Evolutionary conservation across 805 yeast species (phyloP), one percentile per base, ranked within the genome.

Genomic region (Ogataea thermomethanolica): DNA sequence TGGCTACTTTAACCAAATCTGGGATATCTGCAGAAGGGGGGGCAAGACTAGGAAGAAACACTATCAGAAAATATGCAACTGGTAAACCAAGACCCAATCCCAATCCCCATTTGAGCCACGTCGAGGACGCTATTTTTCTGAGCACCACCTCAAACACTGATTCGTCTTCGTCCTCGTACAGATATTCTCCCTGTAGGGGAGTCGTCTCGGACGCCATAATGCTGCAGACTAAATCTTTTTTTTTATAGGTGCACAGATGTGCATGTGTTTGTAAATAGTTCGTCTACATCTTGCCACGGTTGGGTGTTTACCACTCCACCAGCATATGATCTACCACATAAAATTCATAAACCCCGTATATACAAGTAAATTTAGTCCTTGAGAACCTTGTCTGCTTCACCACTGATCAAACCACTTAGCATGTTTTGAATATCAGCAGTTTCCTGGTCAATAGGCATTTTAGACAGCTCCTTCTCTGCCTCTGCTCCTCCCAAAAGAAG

Each of bases 401-500:
- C 50, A 22, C 25, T 45, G 15, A 54, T 32, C 27, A 51, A 26
- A 29, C 44, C 50, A 7, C 44, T 47, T 25, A 54, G 35, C 51
- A 50, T 70, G 37, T 76, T 76, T 45, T 80, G 83, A 14, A 82
- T 69, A 29, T 70, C 65, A 22, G 67, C 61, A 10, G 81, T 75
- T 39, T 82, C 88, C 35, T 75, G 78, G 55, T 83, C 89, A 46
- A 73, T 55, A 1, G 78, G 77, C 57, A 67, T 53, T 15, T 59
- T 50, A 14, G 71, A 59, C 54, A 75, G 50, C 50, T 67, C 69
- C 40, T 64, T 62, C 43, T 78, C 77, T 22, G 74, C 76, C 37
- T 76, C 76, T 36, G 76, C 78, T 8, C 93, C 95, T 29, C 95
- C 93, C 52, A 84, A 62, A 37, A 67, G 54, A 8, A 67, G 59